phyloP scores from a whole-genome alignment of 805 yeast genomes.

The Hanseniaspora meyeri region DNA sequence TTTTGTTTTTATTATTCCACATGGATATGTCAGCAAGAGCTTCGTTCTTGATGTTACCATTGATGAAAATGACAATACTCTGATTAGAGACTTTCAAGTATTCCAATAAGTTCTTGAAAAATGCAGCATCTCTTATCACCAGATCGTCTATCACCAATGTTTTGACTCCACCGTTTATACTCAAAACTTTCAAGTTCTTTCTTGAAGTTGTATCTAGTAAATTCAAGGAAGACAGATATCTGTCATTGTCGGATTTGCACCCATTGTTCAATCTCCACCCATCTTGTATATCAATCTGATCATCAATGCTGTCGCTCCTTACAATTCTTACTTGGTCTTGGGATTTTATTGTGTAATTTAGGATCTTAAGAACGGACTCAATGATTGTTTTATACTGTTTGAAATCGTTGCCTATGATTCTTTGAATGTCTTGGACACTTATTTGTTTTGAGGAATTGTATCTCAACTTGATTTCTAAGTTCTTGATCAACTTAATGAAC shows the following conservation, averaged over 20 bases:
- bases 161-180: constrained; percentile 18
- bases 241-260: constrained; percentile 21
- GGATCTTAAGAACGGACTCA: constrained; percentile 17
- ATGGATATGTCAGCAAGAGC: constrained; percentile 24
- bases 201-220: constrained; percentile 14
- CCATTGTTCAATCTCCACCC: constrained; percentile 26
- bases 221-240: constrained; percentile 24
- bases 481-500: constrained; percentile 1
- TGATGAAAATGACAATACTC: constrained; percentile 21
- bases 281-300: constrained; percentile 24
- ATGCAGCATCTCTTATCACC: constrained; percentile 20
- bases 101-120: constrained; percentile 23
- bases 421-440: background rate
- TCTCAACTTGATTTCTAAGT: constrained; percentile 7
- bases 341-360: constrained; percentile 22
- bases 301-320: constrained; percentile 21
- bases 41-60: constrained; percentile 24
- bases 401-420: background rate
- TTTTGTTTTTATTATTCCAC: constrained; percentile 24
- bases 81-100: constrained; percentile 20
- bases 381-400: constrained; percentile 17
- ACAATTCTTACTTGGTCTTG: constrained; percentile 25
- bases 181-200: constrained; percentile 21
- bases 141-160: constrained; percentile 24
- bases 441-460: background rate